These are phyloP conservation scores for Polygonum maritimum DNA, from an alignment of 148 eudicot genomes.

Conservation along the genomic window DNA sequence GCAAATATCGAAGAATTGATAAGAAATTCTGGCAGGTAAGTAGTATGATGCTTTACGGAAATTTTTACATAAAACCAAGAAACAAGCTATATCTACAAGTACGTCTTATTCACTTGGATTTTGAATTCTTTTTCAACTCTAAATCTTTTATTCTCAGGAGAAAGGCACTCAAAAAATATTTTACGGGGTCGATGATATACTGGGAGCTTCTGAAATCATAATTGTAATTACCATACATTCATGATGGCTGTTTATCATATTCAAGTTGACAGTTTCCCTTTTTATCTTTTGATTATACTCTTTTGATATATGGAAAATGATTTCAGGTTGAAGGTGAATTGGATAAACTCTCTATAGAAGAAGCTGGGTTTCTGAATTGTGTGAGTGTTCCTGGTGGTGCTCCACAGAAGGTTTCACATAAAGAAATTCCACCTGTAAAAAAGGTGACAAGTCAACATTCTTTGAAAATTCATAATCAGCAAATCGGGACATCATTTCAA, in stretches of 20 bases:
- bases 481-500: not conserved
- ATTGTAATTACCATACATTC: slow-evolving; percentile 23
- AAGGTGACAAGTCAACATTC: slow-evolving; percentile 23
- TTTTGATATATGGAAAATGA: not conserved
- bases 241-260: not conserved
- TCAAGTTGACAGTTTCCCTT: not conserved
- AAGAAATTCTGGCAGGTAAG: slow-evolving; percentile 54
- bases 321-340: slow-evolving; percentile 52
- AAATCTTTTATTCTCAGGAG: slow-evolving; percentile 19
- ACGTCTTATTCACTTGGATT: not conserved
- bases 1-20: slow-evolving; percentile 32
- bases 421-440: slow-evolving; percentile 23
- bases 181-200: slow-evolving; percentile 44
- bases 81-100: not conserved
- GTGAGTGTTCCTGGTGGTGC: slow-evolving; percentile 57
- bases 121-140: not conserved
- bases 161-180: slow-evolving; percentile 29
- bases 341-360: slow-evolving; percentile 48
- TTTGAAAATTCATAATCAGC: not conserved
- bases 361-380: slow-evolving; percentile 39
- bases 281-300: not conserved
- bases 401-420: slow-evolving; percentile 32
- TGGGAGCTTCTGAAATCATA: slow-evolving; percentile 31
- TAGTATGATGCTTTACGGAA: not conserved
- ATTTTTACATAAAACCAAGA: not conserved